Evolutionary conservation across 257 asterid genomes (phyloP), one percentile per base, ranked within the genome.

Genomic region (Dorcoceras hygrometricum): DNA sequence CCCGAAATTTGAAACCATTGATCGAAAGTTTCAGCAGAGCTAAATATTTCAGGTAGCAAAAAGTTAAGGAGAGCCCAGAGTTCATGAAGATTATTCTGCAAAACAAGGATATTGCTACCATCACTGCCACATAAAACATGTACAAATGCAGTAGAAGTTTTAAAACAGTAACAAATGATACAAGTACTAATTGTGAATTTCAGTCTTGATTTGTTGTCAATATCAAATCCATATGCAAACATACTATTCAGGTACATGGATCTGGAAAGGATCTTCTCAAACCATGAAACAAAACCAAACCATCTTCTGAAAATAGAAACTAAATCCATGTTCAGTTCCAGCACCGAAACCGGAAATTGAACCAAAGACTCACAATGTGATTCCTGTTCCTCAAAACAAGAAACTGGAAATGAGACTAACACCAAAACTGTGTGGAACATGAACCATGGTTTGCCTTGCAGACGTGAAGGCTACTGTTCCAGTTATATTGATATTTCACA

Each of bases 1-100:
- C 95, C 98, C 69, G 99, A 94, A 61, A 94, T 94, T 81, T 94
- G 99, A 81, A 94, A 94, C 99, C 99, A 94, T 70, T 94, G 96
- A 77, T 94, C 99, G 62, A 94, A 94, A 26, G 99, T 91, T 84
- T 94, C 99, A 63, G 99, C 93, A 34, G 99, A 94, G 79, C 99
- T 94, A 77, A 94, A 94, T 79, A 94, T 94, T 84, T 94, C 98
- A 14, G 98, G 99, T 65, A 94, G 98, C 75, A 94, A 78, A 74
- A 94, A 94, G 85, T 94, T 94, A 60, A 94, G 89, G 51, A 94
- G 98, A 24, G 99, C 86, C 99, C 99, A 90, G 24, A 94, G 98
- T 60, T 94, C 99, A 75, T 94, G 99, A 78, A 94, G 99, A 79
- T 94, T 94, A 86, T 94, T 94, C 99, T 94, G 96, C 86, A 68